Evolutionary conservation across 345 rosid genomes (phyloP).

Genomic region (Diplotaxis tenuifolia): DNA sequence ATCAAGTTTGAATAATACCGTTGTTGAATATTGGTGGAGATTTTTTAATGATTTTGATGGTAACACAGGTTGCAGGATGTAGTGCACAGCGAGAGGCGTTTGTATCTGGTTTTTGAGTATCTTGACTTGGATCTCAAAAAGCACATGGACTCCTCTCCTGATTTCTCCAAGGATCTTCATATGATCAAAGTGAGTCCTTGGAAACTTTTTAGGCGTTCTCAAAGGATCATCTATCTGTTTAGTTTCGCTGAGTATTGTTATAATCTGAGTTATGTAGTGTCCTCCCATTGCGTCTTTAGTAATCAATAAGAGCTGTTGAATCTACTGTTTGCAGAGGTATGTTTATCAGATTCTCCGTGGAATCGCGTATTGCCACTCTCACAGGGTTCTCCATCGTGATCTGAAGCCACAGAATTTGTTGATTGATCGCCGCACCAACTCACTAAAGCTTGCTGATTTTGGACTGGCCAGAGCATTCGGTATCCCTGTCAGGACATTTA

Average conservation of each 20-base stretch:
- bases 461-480: slow-evolving; percentile 98
- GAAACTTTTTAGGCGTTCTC: slow-evolving; percentile 4
- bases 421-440: slow-evolving; percentile 83
- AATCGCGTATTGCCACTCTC: slow-evolving; percentile 97
- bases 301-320: slow-evolving; percentile 22
- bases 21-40: no score
- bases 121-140: no score
- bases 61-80: slow-evolving; percentile 53
- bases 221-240: no score
- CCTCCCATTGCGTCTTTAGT: neutral
- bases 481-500: slow-evolving; percentile 97
- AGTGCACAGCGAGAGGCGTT: slow-evolving; percentile 90
- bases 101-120: slow-evolving; percentile 96
- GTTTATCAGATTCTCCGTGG: slow-evolving; percentile 95
- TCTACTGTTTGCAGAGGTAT: slow-evolving; percentile 56
- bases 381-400: slow-evolving; percentile 98
- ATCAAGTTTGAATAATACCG: slow-evolving; percentile 2
- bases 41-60: neutral
- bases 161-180: slow-evolving; percentile 82
- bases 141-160: no score
- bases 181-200: slow-evolving; percentile 64
- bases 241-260: neutral
- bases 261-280: neutral
- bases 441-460: slow-evolving; percentile 97
- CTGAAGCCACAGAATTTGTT: slow-evolving; percentile 95